Evolutionary conservation across 2,329 filamentous ascomycete species (phyloP).

Genomic region (Epichloe sibirici): DNA sequence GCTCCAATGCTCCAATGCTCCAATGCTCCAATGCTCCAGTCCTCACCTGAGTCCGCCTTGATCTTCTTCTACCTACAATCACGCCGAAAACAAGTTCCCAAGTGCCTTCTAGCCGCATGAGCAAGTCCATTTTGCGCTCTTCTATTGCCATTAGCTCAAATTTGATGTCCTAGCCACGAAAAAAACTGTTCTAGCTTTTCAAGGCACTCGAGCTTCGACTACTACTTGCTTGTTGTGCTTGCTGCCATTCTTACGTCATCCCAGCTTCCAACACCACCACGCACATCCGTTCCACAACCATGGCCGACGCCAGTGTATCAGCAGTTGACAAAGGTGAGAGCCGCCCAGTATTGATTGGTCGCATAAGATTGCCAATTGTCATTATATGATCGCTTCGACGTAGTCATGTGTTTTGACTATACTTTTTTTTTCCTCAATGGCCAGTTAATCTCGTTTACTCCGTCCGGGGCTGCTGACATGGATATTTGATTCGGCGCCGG

Average conservation of each 20-base stretch:
- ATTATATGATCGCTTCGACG: neutral
- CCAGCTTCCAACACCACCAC: neutral
- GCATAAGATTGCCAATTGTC: neutral
- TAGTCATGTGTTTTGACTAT: neutral
- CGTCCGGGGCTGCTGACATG: neutral
- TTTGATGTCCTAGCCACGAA: neutral
- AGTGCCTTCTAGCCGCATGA: neutral
- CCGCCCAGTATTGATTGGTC: slow-evolving; percentile 1
- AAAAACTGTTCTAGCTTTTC: neutral
- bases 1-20: neutral
- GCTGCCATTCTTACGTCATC: slow-evolving; percentile 9
- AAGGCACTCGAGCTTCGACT: neutral
- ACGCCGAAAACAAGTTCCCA: neutral
- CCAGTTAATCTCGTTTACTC: neutral
- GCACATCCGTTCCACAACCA: slow-evolving; percentile 11
- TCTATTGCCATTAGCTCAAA: neutral
- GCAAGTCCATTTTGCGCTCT: neutral
- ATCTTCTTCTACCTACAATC: neutral
- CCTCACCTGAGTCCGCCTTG: neutral
- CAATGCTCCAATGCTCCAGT: neutral
- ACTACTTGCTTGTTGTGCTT: neutral
- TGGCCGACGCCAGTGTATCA: slow-evolving; percentile 23
- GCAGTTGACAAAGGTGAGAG: slow-evolving; percentile 24
- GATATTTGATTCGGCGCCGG: neutral
- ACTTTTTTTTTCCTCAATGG: neutral